phyloP scores from a whole-genome alignment of 257 asterid species.

The Solanum pennellii region DNA sequence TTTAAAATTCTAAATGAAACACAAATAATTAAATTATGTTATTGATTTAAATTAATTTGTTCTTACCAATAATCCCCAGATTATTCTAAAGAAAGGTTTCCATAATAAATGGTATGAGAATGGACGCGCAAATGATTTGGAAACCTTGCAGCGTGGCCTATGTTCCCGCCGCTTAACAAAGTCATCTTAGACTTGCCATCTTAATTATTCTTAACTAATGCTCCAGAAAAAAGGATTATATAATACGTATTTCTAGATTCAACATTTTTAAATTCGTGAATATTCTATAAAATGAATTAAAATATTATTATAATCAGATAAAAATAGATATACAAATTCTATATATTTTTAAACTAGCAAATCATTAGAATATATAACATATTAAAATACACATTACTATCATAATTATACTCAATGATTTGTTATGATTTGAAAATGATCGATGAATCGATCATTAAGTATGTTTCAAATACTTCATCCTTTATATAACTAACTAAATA shows the following conservation, averaged over 20 bases:
- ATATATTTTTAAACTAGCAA: background rate
- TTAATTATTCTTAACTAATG: background rate
- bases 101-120: conserved; percentile 8
- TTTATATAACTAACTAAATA: background rate
- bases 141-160: conserved; percentile 15
- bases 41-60: background rate
- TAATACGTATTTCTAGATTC: background rate
- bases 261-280: too few species aligned
- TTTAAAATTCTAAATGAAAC: background rate
- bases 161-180: background rate
- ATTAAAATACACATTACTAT: too few species aligned
- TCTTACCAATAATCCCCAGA: background rate
- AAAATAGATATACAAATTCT: background rate
- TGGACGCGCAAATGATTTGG: conserved; percentile 29
- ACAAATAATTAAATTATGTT: background rate
- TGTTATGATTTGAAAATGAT: too few species aligned
- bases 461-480: background rate
- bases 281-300: background rate
- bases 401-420: too few species aligned
- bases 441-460: too few species aligned
- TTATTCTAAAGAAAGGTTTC: background rate
- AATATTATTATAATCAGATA: background rate
- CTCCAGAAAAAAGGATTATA: background rate
- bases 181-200: background rate
- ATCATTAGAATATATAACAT: background rate